Evolutionary conservation across 2,329 filamentous ascomycete species (phyloP).

Genomic region (Trichophyton equinum): DNA sequence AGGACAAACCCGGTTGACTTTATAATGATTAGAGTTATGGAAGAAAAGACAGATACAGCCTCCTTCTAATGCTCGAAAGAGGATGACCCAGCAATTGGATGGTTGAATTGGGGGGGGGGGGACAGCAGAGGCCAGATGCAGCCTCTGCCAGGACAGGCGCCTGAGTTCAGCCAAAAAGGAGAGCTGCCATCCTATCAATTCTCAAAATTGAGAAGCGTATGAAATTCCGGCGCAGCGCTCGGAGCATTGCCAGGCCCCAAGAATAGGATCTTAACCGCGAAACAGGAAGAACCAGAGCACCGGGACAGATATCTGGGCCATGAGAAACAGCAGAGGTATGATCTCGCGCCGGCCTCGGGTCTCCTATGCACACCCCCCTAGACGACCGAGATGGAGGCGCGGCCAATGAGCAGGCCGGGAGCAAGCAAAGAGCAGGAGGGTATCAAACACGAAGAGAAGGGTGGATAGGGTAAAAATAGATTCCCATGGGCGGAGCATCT

Average conservation of each 20-base stretch:
- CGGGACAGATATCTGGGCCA: neutral
- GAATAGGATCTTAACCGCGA: slow-evolving; percentile 3
- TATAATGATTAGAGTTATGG: slow-evolving; percentile 1
- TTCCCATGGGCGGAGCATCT: neutral
- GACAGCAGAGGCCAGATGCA: neutral
- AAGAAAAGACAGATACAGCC: neutral
- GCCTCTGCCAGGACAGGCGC: neutral
- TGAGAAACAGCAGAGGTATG: neutral
- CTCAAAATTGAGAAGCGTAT: neutral
- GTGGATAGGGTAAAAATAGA: neutral
- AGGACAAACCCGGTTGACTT: neutral
- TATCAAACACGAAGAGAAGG: neutral
- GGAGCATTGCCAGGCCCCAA: neutral
- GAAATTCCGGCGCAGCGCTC: neutral
- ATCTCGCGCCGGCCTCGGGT: neutral
- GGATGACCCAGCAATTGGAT: neutral
- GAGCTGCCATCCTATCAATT: slow-evolving; percentile 1
- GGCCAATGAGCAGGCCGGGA: slow-evolving; percentile 4
- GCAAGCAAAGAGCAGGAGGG: neutral
- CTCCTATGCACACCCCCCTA: too few relatives aligned
- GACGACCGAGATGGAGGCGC: neutral
- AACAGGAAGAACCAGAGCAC: neutral
- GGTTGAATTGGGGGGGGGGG: too few relatives aligned
- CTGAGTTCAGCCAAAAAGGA: neutral
- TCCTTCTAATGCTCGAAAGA: neutral